A percentile compares a stretch with the other conserved stretches of the same genome.
Conservation (phyloP, 2,329 filamentous ascomycete genomes). For the Diaporthe vaccinii region DNA sequence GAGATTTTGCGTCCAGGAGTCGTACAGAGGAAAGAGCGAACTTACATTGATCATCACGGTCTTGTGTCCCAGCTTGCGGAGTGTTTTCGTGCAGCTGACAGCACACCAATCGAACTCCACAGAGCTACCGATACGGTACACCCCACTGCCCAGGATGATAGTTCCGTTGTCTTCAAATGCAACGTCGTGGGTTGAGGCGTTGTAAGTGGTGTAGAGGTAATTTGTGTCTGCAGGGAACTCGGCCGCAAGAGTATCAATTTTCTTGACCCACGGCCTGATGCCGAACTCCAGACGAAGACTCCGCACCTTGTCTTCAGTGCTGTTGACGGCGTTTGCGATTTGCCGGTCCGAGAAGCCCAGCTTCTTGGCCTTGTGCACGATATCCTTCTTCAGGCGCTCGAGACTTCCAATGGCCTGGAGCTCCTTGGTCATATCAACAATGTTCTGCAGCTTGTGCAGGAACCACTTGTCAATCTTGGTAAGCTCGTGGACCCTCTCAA, state of each 20-base stretch:
- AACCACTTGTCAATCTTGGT: conserved; percentile 99
- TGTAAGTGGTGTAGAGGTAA: conserved; percentile 98
- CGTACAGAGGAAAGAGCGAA: no score
- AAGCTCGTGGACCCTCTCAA: conserved; percentile 91
- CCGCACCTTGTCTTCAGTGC: conserved; percentile 90
- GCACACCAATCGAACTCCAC: conserved; percentile 99
- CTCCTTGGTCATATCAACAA: conserved; percentile 90
- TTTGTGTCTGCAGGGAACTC: conserved; percentile 97
- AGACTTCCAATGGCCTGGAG: conserved; percentile 88
- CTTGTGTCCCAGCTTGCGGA: conserved; percentile 92
- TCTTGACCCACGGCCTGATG: conserved; percentile 97
- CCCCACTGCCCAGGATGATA: conserved; percentile 91
- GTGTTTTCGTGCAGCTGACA: conserved; percentile 86
- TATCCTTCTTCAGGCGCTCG: conserved; percentile 87
- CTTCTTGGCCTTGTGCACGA: conserved; percentile 94
- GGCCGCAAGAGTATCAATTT: conserved; percentile 96
- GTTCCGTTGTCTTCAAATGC: conserved; percentile 93
- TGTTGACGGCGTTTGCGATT: conserved; percentile 87
- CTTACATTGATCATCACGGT: conserved; percentile 99
- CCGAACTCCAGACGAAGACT: conserved; percentile 87
- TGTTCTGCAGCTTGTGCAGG: conserved; percentile 97
- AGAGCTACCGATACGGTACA: conserved; percentile 97
- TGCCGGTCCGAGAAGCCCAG: conserved; percentile 97
- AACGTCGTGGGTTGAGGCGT: conserved; percentile 93
- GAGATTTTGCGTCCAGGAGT: no score